Evolutionary conservation across 345 rosid genomes (phyloP), one percentile per base, ranked within the genome.

Genomic region (Atalantia buxifolia): DNA sequence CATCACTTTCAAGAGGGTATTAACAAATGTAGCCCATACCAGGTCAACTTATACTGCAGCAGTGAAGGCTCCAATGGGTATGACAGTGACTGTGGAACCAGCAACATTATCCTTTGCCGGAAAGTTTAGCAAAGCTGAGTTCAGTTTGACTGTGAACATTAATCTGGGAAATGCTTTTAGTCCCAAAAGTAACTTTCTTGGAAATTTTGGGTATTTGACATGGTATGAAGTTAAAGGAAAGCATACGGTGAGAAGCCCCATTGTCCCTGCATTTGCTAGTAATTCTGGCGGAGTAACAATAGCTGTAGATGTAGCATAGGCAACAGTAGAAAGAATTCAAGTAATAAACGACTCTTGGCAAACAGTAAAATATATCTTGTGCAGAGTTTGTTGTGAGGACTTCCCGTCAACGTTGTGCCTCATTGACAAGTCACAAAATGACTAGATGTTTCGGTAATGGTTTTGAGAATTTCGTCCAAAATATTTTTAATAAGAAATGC

Each of bases 81-180:
- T 87, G 87, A 83, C 76, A 60, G 88, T 74, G 10, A 63, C 71
- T 1, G 83, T 76, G 71, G 69, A 79, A 66, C 89, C 92, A 9
- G 24, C 40, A 8, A 78, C 28, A 9, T 25, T 90, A 19, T 27
- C 71, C 25, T 86, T 89, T 77, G 24, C 40, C 0, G 76, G 81
- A n/a, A 85, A 78, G 72, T 45, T 77, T 38, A 53, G 86, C 63
- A 84, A 62, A 74, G 85, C 83, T 0, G 77, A 81, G 78, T 86
- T 87, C 83, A 53, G 77, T n/a, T 13, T 87, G 77, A 86, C 78
- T 0, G 88, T 87, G 36, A 84, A 81, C 35, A 68, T 87, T 61
- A 53, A 76, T 48, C 24, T 84, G 80, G 79, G 79, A 48, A 62
- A 19, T 2, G 42, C 13, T 31, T 21, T 38, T 1, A 65, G 9